A percentile compares a stretch with the other conserved stretches of the same genome.
Evolutionary conservation across 164 flowering plant genomes (phyloP).

Genomic region (Piper betle): DNA sequence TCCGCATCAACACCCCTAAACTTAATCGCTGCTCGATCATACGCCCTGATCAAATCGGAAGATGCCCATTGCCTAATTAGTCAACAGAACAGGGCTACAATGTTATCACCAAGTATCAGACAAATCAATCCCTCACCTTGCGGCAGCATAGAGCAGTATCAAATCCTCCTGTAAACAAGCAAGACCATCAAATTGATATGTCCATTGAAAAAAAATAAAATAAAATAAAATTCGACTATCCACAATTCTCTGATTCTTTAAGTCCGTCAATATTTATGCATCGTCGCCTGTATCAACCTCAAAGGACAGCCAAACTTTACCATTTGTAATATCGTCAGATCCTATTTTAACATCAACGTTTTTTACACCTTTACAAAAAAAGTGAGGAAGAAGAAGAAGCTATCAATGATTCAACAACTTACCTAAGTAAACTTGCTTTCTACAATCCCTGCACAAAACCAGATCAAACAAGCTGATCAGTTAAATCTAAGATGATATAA

Average conservation of each 20-base stretch:
- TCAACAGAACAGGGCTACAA: not conserved
- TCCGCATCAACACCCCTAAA: conserved; percentile 90
- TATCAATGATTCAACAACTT: conserved; percentile 3
- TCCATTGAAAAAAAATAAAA: no score
- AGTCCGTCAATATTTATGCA: no score
- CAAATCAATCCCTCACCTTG: conserved; percentile 31
- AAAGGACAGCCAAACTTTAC: not conserved
- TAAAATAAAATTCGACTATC: no score
- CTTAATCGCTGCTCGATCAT: conserved; percentile 90
- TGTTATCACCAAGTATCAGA: not conserved
- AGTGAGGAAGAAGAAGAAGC: not conserved
- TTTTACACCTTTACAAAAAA: not conserved
- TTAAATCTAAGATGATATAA: not conserved
- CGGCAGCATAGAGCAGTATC: conserved; percentile 87
- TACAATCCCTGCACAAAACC: conserved; percentile 58
- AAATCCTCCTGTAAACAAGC: conserved; percentile 45
- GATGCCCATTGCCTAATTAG: not conserved
- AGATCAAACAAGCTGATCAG: not conserved
- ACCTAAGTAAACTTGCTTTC: conserved; percentile 84
- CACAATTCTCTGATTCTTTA: no score
- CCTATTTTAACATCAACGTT: not conserved
- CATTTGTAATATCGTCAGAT: not conserved
- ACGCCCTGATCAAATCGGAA: conserved; percentile 42
- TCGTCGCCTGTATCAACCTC: no score
- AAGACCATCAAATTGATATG: no score